Conservation (phyloP, 805 yeast species). For the Candida anglica region DNA sequence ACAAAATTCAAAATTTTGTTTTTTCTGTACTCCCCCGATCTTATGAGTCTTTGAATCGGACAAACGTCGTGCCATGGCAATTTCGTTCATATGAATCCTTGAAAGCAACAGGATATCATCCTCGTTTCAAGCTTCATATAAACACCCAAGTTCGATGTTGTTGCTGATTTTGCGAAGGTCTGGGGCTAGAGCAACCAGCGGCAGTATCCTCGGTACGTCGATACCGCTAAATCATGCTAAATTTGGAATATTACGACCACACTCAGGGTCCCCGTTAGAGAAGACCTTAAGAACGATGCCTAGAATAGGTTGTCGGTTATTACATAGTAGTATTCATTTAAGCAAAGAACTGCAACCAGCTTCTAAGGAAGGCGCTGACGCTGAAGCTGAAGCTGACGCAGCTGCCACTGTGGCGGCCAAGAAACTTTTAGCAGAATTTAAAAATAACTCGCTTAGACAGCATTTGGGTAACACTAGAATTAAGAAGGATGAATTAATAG, state of each 20-base stretch:
- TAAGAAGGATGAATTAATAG: slow-evolving; percentile 18
- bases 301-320: too few relatives aligned
- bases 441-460: slow-evolving; percentile 14
- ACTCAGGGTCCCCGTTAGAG: too few relatives aligned
- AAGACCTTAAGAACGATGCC: too few relatives aligned
- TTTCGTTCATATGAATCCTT: not conserved
- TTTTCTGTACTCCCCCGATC: too few relatives aligned
- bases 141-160: not conserved
- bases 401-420: not conserved
- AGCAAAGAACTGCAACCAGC: too few relatives aligned
- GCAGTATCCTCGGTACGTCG: not conserved
- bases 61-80: not conserved
- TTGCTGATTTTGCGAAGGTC: slow-evolving; percentile 3
- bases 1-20: too few relatives aligned
- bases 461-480: slow-evolving; percentile 26
- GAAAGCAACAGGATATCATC: too few relatives aligned
- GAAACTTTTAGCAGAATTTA: not conserved
- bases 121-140: too few relatives aligned
- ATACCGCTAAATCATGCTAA: not conserved
- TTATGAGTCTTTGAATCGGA: too few relatives aligned
- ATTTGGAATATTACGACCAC: too few relatives aligned
- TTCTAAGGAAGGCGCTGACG: too few relatives aligned
- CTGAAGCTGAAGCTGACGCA: not conserved
- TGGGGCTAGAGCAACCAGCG: not conserved
- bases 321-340: too few relatives aligned